Evolutionary conservation across 768 basidiomycete species (phyloP).

Genomic region (Boletellus sp.): DNA sequence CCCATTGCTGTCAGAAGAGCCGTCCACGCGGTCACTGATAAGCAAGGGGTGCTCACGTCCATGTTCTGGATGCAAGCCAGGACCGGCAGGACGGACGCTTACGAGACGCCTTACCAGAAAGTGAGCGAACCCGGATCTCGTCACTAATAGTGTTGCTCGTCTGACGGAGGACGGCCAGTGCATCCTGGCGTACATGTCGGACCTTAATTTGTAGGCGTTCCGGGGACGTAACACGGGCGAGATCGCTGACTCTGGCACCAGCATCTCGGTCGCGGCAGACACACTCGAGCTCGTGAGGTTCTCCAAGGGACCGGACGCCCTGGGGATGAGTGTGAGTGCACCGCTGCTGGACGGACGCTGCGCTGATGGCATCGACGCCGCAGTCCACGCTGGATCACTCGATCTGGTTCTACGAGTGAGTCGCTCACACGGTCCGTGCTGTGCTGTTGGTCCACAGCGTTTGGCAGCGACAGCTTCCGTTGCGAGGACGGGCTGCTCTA

Average conservation of each 20-base stretch:
- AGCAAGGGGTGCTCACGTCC: constrained; percentile 47
- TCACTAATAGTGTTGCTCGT: background rate
- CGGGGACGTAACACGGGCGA: background rate
- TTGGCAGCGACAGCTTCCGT: constrained; percentile 61
- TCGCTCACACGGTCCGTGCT: background rate
- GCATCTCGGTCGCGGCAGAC: constrained; percentile 52
- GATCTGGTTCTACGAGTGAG: constrained; percentile 75
- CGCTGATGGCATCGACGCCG: constrained; percentile 6
- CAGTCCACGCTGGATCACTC: constrained; percentile 71
- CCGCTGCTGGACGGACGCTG: background rate
- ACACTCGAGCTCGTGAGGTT: constrained; percentile 52
- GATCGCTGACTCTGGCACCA: constrained; percentile 27
- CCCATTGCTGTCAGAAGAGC: constrained; percentile 66
- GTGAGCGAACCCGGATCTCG: constrained; percentile 31
- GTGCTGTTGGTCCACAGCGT: constrained; percentile 1
- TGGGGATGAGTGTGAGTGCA: constrained; percentile 59
- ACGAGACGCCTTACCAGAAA: constrained; percentile 74
- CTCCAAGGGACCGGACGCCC: constrained; percentile 45
- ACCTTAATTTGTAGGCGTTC: constrained; percentile 65
- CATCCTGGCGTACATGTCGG: constrained; percentile 76
- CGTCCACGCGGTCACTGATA: constrained; percentile 36
- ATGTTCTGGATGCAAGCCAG: constrained; percentile 83
- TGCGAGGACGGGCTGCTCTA: constrained; percentile 81
- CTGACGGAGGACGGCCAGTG: constrained; percentile 43
- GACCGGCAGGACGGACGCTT: constrained; percentile 50